Evolutionary conservation across 1,284 basidiomycete genomes (phyloP), one percentile per base, ranked within the genome.

Genomic region (Ganoderma sp.): DNA sequence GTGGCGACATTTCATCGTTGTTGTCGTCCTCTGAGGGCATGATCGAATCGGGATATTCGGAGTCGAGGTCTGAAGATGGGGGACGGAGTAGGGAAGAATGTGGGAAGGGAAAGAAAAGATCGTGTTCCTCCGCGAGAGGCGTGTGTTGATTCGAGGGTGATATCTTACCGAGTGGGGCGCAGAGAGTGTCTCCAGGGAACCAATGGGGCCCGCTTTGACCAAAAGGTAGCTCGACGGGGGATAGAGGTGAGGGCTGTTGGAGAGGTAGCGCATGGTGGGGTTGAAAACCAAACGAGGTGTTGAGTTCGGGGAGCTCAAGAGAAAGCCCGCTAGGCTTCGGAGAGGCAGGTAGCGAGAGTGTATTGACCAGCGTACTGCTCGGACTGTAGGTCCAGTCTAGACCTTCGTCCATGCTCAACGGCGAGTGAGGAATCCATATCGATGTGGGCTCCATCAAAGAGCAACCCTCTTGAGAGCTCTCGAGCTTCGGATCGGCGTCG

Each of bases 21-120:
- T 68, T 60, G 22, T 72, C 72, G 45, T 74, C 73, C 10, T 73
- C 73, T 15, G 69, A 70, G 17, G 73, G 73, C 67, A 75, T 73
- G 17, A 72, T 43, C 1, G 73, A 73, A 66, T 73, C 72, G 8
- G 73, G 60, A 34, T 71, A 74, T 10, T 73, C 72, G 12, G 73
- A 65, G 43, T 73, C 72, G 41, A 70, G 54, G 39, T 73, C 71
- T 22, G 67, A 63, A 8, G 69, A 43, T 5, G 39, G 58, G 22
- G 72, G 69, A 2, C 68, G 66, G 37, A 67, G 69, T 25, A 72
- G 52, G 15, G 60, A 57, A 9, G 68, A 43, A 7, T 65, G 63
- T 42, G 61, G 65, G 56, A 67, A 69, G n/a, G 69, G 63, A 56
- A 63, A 69, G 62, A 63, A 69, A 68, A 34, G 73, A 65, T 39